Evolutionary conservation across 768 basidiomycete genomes (phyloP), one percentile per base, ranked within the genome.

Genomic region (Exsudoporus frostii): DNA sequence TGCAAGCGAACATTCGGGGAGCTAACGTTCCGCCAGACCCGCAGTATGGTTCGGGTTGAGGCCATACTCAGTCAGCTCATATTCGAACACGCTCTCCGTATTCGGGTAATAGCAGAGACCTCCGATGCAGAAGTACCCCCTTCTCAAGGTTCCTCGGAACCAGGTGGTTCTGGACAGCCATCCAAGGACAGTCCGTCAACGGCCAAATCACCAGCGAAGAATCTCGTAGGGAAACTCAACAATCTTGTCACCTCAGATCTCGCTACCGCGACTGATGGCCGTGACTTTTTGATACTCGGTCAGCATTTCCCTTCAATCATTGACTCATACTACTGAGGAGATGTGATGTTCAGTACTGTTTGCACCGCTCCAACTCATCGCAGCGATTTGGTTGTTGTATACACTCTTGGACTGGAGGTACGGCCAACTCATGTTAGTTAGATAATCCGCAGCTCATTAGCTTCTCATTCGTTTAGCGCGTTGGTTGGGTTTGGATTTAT

Each of bases 231-330:
- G 15, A 50, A 27, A 14, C 49, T 50, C 32, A 50, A 50, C 14
- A 50, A 50, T 34, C 49, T 50, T 5, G n/a, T 50, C 22, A 50
- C 49, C 7, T 50, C 49, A 5, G 42, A 50, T 27, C 49, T 50
- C 13, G 20, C 42, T 20, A 4, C 24, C 19, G 42, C 42, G 32
- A 50, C 32, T 15, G 42, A 50, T 17, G 49, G 49, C 7, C 49
- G 42, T 20, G 49, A 50, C 32, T 20, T 50, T 47, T 9, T 50
- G 42, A 46, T 50, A 25, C 32, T 50, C 20, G 49, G 49, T 50
- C 13, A 30, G 32, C 29, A 3, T 27, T 34, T 34, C 24, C 7
- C n/a, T 13, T 20, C 25, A 5, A 10, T 24, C 1, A 8, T n/a
- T 19, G 41, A 20, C n/a, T 17, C 20, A 20, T 13, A 17, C 10